These are phyloP conservation scores for Mucor plumbeus DNA, from an alignment of 371 early-diverging fungal species.

Conservation along the genomic window DNA sequence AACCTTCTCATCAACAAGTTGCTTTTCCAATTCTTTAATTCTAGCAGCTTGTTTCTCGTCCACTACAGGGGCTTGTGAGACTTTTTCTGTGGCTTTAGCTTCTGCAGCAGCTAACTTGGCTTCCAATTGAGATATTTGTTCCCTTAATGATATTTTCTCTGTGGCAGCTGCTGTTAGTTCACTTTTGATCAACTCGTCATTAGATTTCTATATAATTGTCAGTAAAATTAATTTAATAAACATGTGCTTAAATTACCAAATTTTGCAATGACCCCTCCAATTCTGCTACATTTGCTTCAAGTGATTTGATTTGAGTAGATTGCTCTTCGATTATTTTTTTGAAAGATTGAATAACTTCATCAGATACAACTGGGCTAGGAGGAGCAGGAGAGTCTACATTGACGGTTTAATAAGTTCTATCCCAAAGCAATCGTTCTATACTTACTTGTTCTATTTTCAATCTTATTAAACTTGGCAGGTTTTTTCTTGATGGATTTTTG, in stretches of 20 bases:
- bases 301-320: slow-evolving; percentile 36
- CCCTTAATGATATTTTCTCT: slow-evolving; percentile 13
- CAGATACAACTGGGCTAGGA: slow-evolving; percentile 24
- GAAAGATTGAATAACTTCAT: slow-evolving; percentile 49
- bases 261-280: slow-evolving; percentile 28
- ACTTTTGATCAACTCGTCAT: slow-evolving; percentile 10
- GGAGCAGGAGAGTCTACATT: slow-evolving; percentile 26
- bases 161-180: slow-evolving; percentile 9
- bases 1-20: slow-evolving; percentile 39
- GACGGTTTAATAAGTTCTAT: not conserved
- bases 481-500: slow-evolving; percentile 49
- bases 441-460: slow-evolving; percentile 26
- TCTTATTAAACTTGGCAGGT: slow-evolving; percentile 36
- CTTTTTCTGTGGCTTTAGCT: not conserved
- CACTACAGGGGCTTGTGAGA: not conserved
- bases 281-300: slow-evolving; percentile 37
- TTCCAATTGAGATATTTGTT: slow-evolving; percentile 18
- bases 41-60: not conserved
- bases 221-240: not conserved
- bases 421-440: not conserved
- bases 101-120: slow-evolving; percentile 1
- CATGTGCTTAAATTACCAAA: slow-evolving; percentile 25
- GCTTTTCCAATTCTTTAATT: slow-evolving; percentile 40
- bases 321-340: slow-evolving; percentile 55
- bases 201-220: slow-evolving; percentile 8